These are phyloP conservation scores for Metarhizium album DNA, from an alignment of 2,329 filamentous ascomycete genomes.

Conservation along the genomic window DNA sequence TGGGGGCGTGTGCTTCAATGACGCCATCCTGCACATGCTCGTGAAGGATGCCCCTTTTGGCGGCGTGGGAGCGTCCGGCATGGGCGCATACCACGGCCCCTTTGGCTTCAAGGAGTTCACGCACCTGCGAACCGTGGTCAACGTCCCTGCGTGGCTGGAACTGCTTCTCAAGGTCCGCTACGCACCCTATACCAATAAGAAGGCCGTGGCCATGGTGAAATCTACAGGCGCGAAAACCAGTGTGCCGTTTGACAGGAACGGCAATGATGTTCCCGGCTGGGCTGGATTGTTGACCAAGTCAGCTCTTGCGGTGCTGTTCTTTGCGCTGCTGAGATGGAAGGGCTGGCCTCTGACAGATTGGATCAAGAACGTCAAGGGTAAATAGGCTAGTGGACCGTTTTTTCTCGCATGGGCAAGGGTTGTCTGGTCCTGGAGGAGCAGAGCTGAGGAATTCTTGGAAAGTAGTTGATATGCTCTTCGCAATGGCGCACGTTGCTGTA, in stretches of 20 bases:
- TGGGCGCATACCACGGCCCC: constrained; percentile 31
- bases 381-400: not conserved
- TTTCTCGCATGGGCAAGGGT: too few relatives aligned
- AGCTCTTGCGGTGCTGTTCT: constrained; percentile 1
- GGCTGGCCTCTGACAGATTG: constrained; percentile 4
- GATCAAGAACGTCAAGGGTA: constrained; percentile 1
- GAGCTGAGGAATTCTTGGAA: too few relatives aligned
- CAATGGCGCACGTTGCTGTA: too few relatives aligned
- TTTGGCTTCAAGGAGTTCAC: constrained; percentile 27
- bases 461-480: too few relatives aligned
- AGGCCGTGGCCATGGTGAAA: constrained; percentile 7
- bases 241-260: constrained; percentile 7
- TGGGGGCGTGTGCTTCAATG: constrained; percentile 36
- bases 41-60: constrained; percentile 33
- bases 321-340: constrained; percentile 5
- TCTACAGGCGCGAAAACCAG: constrained; percentile 2
- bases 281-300: constrained; percentile 5
- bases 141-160: constrained; percentile 10
- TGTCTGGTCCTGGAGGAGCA: too few relatives aligned
- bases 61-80: constrained; percentile 32
- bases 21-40: constrained; percentile 26
- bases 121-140: constrained; percentile 15
- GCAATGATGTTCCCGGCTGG: constrained; percentile 2
- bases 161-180: constrained; percentile 11
- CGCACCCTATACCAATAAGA: constrained; percentile 12